Evolutionary conservation across 345 rosid genomes (phyloP).

Genomic region (Eucalyptus dawsonii): DNA sequence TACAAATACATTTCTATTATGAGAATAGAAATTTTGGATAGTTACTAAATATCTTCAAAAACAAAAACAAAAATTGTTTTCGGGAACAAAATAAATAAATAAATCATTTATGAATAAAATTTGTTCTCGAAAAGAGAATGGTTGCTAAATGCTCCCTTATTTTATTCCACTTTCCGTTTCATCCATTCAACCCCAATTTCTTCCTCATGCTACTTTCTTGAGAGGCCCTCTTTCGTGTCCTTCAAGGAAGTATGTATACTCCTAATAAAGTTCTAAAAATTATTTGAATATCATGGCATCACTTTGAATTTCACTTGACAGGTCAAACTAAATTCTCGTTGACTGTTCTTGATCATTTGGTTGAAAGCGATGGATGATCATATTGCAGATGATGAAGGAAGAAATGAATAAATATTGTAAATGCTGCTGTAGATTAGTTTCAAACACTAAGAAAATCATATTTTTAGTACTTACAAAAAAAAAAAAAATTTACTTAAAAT

Average conservation of each 20-base stretch:
- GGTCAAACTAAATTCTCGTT: not conserved
- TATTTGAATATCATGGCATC: not conserved
- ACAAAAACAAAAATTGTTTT: too few relatives aligned
- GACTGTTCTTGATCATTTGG: not conserved
- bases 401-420: not conserved
- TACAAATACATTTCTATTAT: too few relatives aligned
- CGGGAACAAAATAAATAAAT: rapidly evolving
- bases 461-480: not conserved
- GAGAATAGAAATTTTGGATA: rapidly evolving
- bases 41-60: too few relatives aligned
- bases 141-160: rapidly evolving
- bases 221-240: not conserved
- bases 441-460: not conserved
- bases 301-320: not conserved
- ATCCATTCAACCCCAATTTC: not conserved
- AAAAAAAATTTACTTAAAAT: not conserved
- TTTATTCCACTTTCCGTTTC: not conserved
- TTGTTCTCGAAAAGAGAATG: rapidly evolving
- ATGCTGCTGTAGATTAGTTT: not conserved
- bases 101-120: too few relatives aligned
- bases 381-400: not conserved
- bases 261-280: not conserved
- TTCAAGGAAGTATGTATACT: not conserved
- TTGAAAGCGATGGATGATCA: not conserved
- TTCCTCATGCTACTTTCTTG: not conserved